A percentile compares a stretch with the other conserved stretches of the same genome.
These are phyloP conservation scores for Camelina neglecta DNA, from an alignment of 345 rosid genomes.

Conservation along the genomic window DNA sequence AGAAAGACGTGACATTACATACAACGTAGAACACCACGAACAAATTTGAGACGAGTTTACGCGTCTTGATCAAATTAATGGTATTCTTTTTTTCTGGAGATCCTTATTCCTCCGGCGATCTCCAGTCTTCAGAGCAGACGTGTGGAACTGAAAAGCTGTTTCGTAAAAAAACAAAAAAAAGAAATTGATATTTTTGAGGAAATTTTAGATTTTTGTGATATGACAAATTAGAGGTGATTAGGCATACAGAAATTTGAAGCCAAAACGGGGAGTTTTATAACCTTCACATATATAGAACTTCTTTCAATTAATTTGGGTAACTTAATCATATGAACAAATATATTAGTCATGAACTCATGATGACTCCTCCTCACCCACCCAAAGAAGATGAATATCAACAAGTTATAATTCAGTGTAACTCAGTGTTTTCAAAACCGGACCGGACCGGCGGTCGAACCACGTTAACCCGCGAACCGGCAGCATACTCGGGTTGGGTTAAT, in stretches of 20 bases:
- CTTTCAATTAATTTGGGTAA: neutral
- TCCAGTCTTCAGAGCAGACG: slow-evolving; percentile 18
- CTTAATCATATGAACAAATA: neutral
- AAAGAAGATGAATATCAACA: neutral
- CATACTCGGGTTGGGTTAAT: too few species aligned
- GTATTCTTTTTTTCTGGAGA: neutral
- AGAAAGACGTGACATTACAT: slow-evolving; percentile 9
- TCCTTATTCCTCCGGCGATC: slow-evolving; percentile 19
- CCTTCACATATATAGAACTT: neutral
- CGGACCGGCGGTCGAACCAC: too few species aligned
- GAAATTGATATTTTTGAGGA: slow-evolving; percentile 2
- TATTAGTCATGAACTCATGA: neutral
- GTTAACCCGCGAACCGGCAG: too few species aligned
- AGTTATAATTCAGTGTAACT: too few species aligned
- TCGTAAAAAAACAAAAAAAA: neutral
- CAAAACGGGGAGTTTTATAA: slow-evolving; percentile 10
- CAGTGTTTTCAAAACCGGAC: too few species aligned
- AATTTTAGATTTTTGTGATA: slow-evolving; percentile 18
- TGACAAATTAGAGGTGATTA: slow-evolving; percentile 10
- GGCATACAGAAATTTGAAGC: neutral
- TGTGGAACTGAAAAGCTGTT: slow-evolving; percentile 18
- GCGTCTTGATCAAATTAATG: slow-evolving; percentile 17
- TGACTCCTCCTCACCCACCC: slow-evolving; percentile 6
- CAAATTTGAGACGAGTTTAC: neutral
- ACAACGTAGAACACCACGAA: slow-evolving; percentile 21